A percentile compares a stretch with the other conserved stretches of the same genome.
phyloP scores from a whole-genome alignment of 2,329 filamentous ascomycete species.

The Beauveria bassiana region DNA sequence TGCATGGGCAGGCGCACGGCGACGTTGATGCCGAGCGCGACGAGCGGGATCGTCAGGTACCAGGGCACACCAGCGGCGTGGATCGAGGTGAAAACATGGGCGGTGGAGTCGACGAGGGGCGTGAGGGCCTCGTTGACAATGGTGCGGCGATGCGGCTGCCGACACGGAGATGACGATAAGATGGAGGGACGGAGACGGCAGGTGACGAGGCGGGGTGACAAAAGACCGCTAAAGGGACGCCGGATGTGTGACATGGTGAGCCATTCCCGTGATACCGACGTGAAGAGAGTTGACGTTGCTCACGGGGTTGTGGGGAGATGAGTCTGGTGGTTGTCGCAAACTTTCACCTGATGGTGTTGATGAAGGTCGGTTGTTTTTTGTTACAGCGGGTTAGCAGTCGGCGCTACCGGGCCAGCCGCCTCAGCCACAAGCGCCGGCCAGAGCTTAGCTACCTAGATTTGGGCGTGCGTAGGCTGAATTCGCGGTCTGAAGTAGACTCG shows the following conservation, averaged over 20 bases:
- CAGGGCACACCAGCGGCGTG: constrained; percentile 43
- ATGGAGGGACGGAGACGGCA: neutral
- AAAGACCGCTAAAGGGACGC: constrained; percentile 3
- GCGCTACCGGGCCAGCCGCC: too few relatives aligned
- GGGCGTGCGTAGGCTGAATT: too few relatives aligned
- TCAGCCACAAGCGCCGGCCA: neutral
- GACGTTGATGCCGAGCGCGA: constrained; percentile 39
- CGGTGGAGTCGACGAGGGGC: constrained; percentile 27
- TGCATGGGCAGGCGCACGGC: constrained; percentile 39
- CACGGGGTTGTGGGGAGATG: neutral
- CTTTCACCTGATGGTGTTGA: neutral
- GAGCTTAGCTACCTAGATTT: too few relatives aligned
- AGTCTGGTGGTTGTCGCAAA: neutral
- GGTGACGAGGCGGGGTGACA: neutral
- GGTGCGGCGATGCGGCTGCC: constrained; percentile 15
- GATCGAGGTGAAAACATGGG: constrained; percentile 34
- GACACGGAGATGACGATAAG: neutral
- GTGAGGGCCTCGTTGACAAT: neutral
- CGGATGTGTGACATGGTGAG: neutral
- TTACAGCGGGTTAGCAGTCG: neutral
- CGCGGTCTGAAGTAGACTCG: too few relatives aligned
- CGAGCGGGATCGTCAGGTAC: constrained; percentile 46
- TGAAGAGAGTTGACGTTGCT: neutral
- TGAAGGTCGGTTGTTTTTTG: neutral
- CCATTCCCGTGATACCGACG: neutral